Conservation (phyloP, 2,329 filamentous ascomycete species). For the Hymenoscyphus infarciens region DNA sequence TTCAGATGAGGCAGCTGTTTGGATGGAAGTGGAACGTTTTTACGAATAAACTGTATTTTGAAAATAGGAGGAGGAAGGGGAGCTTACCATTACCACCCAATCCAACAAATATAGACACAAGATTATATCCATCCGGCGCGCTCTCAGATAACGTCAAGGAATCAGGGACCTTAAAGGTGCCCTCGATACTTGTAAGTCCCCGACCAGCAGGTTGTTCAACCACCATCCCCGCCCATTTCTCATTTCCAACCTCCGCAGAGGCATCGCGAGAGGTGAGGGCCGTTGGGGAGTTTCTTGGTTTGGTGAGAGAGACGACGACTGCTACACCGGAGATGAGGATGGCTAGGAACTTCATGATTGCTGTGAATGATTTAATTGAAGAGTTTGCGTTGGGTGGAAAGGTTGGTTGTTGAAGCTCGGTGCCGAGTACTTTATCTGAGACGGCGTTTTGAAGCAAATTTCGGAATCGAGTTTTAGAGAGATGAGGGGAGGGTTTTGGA, state of each 20-base stretch:
- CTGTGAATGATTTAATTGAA: background rate
- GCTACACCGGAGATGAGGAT: background rate
- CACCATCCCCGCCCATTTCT: background rate
- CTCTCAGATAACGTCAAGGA: background rate
- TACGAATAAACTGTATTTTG: too few relatives aligned
- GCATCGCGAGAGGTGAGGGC: background rate
- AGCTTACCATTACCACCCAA: background rate
- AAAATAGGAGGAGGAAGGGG: background rate
- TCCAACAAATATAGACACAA: background rate
- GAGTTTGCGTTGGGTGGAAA: background rate
- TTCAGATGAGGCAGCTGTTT: too few relatives aligned
- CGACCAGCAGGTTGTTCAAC: background rate
- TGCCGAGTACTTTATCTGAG: background rate
- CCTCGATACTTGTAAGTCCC: background rate
- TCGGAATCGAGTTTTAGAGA: background rate
- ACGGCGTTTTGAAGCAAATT: background rate
- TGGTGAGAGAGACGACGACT: background rate
- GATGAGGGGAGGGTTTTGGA: background rate
- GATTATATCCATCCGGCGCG: background rate
- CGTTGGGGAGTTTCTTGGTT: background rate
- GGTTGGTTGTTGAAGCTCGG: background rate
- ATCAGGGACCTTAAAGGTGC: background rate
- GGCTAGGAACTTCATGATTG: background rate
- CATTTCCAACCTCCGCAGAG: background rate
- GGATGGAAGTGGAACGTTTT: too few relatives aligned